A percentile compares a stretch with the other conserved stretches of the same genome.
Evolutionary conservation across 2,329 filamentous ascomycete species (phyloP).

Genomic region (Trichoderma atrobrunneum): DNA sequence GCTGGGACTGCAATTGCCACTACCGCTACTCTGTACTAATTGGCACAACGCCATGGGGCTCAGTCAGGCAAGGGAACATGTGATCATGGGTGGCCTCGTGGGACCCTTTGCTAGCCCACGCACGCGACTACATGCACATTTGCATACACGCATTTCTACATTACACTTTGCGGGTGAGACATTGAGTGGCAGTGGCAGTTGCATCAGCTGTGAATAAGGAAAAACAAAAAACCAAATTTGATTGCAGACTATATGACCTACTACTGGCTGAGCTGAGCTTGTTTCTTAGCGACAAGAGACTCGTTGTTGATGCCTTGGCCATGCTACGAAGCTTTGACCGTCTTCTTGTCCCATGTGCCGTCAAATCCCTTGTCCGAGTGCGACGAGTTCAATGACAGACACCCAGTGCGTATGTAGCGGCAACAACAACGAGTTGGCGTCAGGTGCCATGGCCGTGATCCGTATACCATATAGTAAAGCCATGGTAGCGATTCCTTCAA

Average conservation of each 20-base stretch:
- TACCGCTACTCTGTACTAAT: background rate
- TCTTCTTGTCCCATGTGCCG: background rate
- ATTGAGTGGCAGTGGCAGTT: background rate
- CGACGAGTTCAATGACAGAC: background rate
- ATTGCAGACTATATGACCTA: conserved; percentile 18
- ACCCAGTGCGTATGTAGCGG: background rate
- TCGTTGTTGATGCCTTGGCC: background rate
- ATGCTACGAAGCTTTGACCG: background rate
- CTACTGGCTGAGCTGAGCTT: background rate
- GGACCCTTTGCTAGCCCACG: background rate
- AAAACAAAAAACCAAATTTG: conserved; percentile 8
- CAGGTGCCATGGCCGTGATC: background rate
- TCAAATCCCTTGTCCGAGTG: background rate
- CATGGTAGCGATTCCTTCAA: background rate
- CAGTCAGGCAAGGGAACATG: conserved; percentile 9
- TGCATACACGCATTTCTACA: background rate
- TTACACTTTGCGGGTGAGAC: background rate
- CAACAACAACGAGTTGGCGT: background rate
- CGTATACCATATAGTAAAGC: background rate
- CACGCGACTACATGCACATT: conserved; percentile 1
- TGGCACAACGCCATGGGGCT: background rate
- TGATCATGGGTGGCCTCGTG: conserved; percentile 14
- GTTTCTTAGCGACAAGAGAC: background rate
- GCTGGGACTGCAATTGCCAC: background rate
- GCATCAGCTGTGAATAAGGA: background rate